These are phyloP conservation scores for Boletus huronensis DNA, from an alignment of 768 basidiomycete genomes.

Conservation along the genomic window DNA sequence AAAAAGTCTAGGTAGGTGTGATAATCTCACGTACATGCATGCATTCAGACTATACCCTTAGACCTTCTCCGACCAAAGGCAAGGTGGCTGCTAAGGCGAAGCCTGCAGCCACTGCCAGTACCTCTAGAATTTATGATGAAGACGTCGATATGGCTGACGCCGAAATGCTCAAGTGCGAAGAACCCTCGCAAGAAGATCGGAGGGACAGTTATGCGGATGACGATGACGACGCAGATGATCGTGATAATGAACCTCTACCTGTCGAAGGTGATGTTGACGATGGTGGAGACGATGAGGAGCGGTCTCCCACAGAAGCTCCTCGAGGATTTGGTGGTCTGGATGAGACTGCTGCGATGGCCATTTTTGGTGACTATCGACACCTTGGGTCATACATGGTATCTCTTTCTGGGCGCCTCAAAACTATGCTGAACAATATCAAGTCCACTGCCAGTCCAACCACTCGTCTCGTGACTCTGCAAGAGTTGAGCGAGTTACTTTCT, in stretches of 20 bases:
- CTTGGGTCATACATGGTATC: slow-evolving; percentile 93
- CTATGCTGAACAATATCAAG: slow-evolving; percentile 87
- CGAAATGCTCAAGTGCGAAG: slow-evolving; percentile 46
- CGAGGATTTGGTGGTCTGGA: slow-evolving; percentile 52
- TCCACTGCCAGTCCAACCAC: slow-evolving; percentile 78
- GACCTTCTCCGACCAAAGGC: slow-evolving; percentile 53
- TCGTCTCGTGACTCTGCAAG: slow-evolving; percentile 86
- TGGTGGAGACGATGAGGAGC: slow-evolving; percentile 38
- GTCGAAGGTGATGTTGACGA: slow-evolving; percentile 49
- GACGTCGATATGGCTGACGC: slow-evolving; percentile 77
- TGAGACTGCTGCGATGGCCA: slow-evolving; percentile 71
- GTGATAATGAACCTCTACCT: slow-evolving; percentile 44
- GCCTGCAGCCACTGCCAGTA: slow-evolving; percentile 52
- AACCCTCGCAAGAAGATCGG: slow-evolving; percentile 42
- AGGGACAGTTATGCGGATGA: slow-evolving; percentile 44
- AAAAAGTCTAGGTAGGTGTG: slow-evolving; percentile 63
- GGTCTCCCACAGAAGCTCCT: slow-evolving; percentile 34
- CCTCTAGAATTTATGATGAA: slow-evolving; percentile 64
- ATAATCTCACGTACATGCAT: slow-evolving; percentile 6
- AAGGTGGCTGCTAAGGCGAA: slow-evolving; percentile 59
- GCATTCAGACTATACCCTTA: slow-evolving; percentile 25
- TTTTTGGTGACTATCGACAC: slow-evolving; percentile 84
- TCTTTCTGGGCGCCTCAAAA: slow-evolving; percentile 83
- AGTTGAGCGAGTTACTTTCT: slow-evolving; percentile 89
- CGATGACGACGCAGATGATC: slow-evolving; percentile 43